Percentiles rank a stretch among this genome's conserved stretches.
Conservation (phyloP, 176 grass and related monocot species). For the Avena sativa region DNA sequence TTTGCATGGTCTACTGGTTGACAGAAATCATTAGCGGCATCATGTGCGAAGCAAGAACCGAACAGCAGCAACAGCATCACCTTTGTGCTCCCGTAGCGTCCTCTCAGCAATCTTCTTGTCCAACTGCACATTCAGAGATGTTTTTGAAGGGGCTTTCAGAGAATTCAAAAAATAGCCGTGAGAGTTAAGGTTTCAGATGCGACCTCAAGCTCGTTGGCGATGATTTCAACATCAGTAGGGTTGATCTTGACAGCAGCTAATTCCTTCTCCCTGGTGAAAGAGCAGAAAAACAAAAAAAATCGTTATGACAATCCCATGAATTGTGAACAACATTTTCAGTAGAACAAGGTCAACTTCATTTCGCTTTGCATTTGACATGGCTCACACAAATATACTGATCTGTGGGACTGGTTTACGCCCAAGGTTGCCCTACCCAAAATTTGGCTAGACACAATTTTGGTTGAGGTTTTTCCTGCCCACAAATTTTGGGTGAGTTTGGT, state of each 20-base stretch:
- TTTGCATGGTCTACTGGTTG: no score
- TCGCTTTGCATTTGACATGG: background rate
- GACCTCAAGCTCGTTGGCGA: slow-evolving; percentile 92
- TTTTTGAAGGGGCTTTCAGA: background rate
- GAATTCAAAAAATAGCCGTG: background rate
- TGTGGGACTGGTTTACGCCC: background rate
- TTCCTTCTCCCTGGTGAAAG: slow-evolving; percentile 86
- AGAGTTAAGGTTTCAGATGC: background rate
- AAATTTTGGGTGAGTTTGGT: background rate
- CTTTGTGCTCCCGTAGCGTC: slow-evolving; percentile 94
- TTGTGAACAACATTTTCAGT: background rate
- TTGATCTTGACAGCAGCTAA: slow-evolving; percentile 94
- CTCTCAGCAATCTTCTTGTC: slow-evolving; percentile 97
- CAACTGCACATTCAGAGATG: slow-evolving; percentile 61
- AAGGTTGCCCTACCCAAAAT: background rate
- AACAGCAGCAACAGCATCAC: slow-evolving; percentile 81
- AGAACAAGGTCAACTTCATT: background rate
- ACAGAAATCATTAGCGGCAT: background rate
- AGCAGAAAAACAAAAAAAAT: background rate
- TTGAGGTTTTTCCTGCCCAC: background rate
- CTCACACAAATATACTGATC: background rate
- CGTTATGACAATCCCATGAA: background rate
- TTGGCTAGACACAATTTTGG: background rate
- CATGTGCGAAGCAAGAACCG: slow-evolving; percentile 59
- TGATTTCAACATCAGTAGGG: slow-evolving; percentile 88